These are phyloP conservation scores for Lactifluus subvellereus DNA, from an alignment of 768 basidiomycete species.

Conservation along the genomic window DNA sequence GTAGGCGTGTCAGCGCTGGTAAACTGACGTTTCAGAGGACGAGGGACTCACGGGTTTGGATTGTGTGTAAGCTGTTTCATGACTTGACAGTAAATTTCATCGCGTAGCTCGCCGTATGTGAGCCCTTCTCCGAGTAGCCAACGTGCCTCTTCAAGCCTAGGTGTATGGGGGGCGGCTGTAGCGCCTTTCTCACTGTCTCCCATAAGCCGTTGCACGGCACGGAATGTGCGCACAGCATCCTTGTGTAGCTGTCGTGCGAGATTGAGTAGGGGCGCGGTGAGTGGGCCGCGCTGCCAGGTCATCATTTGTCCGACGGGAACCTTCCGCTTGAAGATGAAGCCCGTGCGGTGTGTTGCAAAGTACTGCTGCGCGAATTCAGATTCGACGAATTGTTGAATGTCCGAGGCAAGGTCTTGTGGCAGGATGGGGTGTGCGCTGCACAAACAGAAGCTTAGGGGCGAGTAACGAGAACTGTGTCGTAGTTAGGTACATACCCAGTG, in stretches of 20 bases:
- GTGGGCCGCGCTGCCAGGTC: slow-evolving; percentile 77
- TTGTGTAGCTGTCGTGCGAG: slow-evolving; percentile 59
- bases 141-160: slow-evolving; percentile 73
- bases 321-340: slow-evolving; percentile 76
- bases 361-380: slow-evolving; percentile 83
- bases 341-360: slow-evolving; percentile 86
- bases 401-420: slow-evolving; percentile 72
- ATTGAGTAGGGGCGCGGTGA: slow-evolving; percentile 69
- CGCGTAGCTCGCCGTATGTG: slow-evolving; percentile 74
- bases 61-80: slow-evolving; percentile 89
- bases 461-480: not conserved
- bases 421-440: slow-evolving; percentile 68
- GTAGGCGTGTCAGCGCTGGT: not conserved
- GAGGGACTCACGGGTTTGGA: slow-evolving; percentile 58
- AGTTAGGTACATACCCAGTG: slow-evolving; percentile 50
- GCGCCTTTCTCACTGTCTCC: slow-evolving; percentile 80
- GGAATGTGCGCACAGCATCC: slow-evolving; percentile 82
- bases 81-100: slow-evolving; percentile 90
- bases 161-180: slow-evolving; percentile 39
- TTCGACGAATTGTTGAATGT: slow-evolving; percentile 83
- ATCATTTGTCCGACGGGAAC: slow-evolving; percentile 85
- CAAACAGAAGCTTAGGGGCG: not conserved
- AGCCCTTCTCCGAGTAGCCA: slow-evolving; percentile 82
- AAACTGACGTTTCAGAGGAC: not conserved
- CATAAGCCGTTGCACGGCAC: slow-evolving; percentile 88